These are phyloP conservation scores for Gymnopus androsaceus DNA, from an alignment of 1,284 basidiomycete genomes.

Conservation along the genomic window DNA sequence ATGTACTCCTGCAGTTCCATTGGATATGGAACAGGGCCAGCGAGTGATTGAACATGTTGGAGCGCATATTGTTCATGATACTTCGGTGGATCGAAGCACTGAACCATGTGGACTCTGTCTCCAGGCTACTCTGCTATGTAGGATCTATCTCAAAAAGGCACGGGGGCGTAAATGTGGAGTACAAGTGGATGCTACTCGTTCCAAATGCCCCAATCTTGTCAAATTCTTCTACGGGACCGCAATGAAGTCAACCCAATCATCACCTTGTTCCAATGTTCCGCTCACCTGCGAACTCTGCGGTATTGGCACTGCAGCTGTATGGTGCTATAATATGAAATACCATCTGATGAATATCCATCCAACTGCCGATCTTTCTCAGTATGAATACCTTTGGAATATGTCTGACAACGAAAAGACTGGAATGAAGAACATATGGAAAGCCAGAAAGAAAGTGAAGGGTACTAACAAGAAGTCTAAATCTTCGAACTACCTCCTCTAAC, in stretches of 20 bases:
- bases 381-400: too few relatives aligned
- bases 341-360: too few relatives aligned
- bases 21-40: conserved; percentile 17
- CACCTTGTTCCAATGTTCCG: conserved; percentile 36
- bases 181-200: conserved; percentile 19
- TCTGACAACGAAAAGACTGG: too few relatives aligned
- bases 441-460: too few relatives aligned
- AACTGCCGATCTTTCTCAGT: too few relatives aligned
- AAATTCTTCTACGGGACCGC: conserved; percentile 26
- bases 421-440: too few relatives aligned
- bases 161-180: conserved; percentile 20
- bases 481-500: too few relatives aligned
- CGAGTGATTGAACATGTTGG: conserved; percentile 29
- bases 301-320: too few relatives aligned
- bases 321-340: too few relatives aligned
- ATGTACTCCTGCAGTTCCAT: conserved; percentile 13
- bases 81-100: conserved; percentile 6
- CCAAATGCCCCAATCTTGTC: conserved; percentile 6
- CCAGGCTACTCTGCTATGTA: conserved; percentile 20
- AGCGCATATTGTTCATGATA: conserved; percentile 29
- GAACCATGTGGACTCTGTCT: conserved; percentile 31
- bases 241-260: conserved; percentile 16
- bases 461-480: too few relatives aligned
- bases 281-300: too few relatives aligned
- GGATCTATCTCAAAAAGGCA: conserved; percentile 22